Conservation (phyloP, 768 basidiomycete species). For the Postia placenta region DNA sequence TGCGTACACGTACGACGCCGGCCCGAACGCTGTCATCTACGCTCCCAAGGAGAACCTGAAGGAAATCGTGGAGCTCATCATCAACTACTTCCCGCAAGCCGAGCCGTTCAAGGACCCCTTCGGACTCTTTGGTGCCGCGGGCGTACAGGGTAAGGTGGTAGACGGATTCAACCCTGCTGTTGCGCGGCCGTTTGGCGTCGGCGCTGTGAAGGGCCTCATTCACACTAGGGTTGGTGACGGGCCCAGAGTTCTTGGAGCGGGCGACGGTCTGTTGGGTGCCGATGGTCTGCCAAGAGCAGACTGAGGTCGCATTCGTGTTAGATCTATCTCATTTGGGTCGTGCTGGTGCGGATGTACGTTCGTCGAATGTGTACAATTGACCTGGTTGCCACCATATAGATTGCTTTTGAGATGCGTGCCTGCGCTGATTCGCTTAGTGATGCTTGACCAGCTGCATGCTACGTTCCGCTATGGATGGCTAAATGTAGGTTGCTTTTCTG, state of each 20-base stretch:
- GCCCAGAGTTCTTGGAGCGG: constrained; percentile 58
- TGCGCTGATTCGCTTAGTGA: too few relatives aligned
- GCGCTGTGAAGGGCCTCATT: constrained; percentile 84
- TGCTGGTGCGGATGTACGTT: too few relatives aligned
- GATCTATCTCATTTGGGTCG: too few relatives aligned
- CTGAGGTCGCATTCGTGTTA: too few relatives aligned
- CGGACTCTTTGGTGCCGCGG: constrained; percentile 43
- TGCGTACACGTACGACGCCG: constrained; percentile 99
- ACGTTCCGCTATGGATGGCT: too few relatives aligned
- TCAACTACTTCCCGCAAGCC: constrained; percentile 84
- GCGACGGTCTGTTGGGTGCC: constrained; percentile 58
- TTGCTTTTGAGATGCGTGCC: neutral
- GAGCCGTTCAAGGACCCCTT: constrained; percentile 74
- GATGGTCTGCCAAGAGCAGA: constrained; percentile 61
- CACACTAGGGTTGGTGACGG: constrained; percentile 93
- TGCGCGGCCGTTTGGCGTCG: constrained; percentile 64
- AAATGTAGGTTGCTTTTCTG: too few relatives aligned
- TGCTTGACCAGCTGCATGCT: too few relatives aligned
- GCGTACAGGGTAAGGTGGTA: constrained; percentile 45
- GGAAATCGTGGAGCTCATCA: constrained; percentile 70
- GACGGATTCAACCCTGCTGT: constrained; percentile 77
- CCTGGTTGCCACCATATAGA: too few relatives aligned
- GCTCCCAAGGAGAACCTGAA: constrained; percentile 70
- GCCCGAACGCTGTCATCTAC: constrained; percentile 98
- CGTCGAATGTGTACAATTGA: too few relatives aligned